Conservation (phyloP, 176 grass and related monocot species). For the barley (Hordeum vulgare) region DNA sequence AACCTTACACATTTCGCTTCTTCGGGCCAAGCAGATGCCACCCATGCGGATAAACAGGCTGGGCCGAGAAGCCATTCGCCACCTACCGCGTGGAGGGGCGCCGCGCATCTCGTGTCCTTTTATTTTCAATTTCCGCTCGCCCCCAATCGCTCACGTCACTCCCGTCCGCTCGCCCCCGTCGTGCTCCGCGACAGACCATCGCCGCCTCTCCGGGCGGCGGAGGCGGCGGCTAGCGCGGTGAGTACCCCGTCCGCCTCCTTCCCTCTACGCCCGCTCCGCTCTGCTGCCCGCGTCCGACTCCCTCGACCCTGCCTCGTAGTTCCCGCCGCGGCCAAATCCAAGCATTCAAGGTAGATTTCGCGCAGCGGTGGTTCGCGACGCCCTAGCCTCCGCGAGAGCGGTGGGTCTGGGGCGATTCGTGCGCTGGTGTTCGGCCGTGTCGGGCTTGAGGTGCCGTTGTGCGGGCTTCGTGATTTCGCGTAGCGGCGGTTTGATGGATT, state of each 20-base stretch:
- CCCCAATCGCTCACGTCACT: slow-evolving; percentile 1
- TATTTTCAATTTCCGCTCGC: neutral
- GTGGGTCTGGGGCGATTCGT: neutral
- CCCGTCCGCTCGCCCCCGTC: neutral
- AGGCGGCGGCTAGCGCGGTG: neutral
- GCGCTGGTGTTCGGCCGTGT: neutral
- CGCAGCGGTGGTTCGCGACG: neutral
- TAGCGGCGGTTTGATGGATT: neutral
- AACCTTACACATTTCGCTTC: neutral
- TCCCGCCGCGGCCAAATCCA: neutral
- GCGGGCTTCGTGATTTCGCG: neutral
- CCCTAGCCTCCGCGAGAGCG: neutral
- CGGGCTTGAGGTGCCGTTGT: neutral
- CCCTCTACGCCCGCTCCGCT: neutral
- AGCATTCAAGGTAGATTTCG: neutral
- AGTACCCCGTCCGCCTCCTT: neutral
- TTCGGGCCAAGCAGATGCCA: neutral
- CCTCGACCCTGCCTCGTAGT: neutral
- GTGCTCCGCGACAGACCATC: neutral
- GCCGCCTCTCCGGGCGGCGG: neutral
- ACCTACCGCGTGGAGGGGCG: neutral
- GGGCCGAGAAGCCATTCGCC: neutral
- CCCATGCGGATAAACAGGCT: neutral
- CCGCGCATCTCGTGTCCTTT: neutral
- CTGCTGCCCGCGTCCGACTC: neutral